phyloP scores from a whole-genome alignment of 768 basidiomycete genomes.

The Termitomyces sp. region DNA sequence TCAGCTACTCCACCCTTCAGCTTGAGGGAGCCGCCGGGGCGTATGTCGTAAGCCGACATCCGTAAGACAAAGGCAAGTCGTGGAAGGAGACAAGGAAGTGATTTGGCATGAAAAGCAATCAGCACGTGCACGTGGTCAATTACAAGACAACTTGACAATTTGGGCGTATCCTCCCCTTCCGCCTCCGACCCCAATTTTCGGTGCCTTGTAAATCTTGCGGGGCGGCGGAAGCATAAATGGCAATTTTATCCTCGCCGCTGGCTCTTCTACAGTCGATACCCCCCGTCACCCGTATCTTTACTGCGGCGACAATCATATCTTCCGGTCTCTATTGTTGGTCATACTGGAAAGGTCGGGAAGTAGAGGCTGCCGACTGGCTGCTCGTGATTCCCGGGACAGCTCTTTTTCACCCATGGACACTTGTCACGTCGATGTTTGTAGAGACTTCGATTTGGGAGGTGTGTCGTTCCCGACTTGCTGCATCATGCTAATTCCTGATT shows the following conservation, averaged over 20 bases:
- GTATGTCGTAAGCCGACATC: conserved; percentile 85
- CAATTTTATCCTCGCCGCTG: conserved; percentile 67
- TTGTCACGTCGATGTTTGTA: conserved; percentile 83
- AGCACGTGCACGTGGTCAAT: conserved; percentile 17
- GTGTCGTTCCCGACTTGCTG: conserved; percentile 21
- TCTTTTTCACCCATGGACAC: conserved; percentile 88
- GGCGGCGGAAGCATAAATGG: conserved; percentile 41
- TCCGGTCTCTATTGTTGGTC: conserved; percentile 63
- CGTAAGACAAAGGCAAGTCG: not conserved
- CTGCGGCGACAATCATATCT: conserved; percentile 49
- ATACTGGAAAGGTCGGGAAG: conserved; percentile 41
- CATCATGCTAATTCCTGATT: conserved; percentile 4
- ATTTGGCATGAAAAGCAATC: conserved; percentile 9
- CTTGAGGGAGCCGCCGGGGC: conserved; percentile 84
- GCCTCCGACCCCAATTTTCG: conserved; percentile 10
- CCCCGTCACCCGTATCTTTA: conserved; percentile 71
- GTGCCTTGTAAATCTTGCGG: conserved; percentile 5
- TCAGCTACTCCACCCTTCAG: conserved; percentile 79
- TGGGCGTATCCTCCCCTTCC: not conserved
- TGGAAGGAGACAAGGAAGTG: not conserved
- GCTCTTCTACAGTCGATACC: conserved; percentile 68
- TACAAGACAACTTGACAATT: not conserved
- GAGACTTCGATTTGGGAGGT: conserved; percentile 86
- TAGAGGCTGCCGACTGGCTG: conserved; percentile 54
- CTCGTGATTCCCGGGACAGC: conserved; percentile 77